These are phyloP conservation scores for Malus hybrid DNA, from an alignment of 331 rosid species.

Conservation along the genomic window DNA sequence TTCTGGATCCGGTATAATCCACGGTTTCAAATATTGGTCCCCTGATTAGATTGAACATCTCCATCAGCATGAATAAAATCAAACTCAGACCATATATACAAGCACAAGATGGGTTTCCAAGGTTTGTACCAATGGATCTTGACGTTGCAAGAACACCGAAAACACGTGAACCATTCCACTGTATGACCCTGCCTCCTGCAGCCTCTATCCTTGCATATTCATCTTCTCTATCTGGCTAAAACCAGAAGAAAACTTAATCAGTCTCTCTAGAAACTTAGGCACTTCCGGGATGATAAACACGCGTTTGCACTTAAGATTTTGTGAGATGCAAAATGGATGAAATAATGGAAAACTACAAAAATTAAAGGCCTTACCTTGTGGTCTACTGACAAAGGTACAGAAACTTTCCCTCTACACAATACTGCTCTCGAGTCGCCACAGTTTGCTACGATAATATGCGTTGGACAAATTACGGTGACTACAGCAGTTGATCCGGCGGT, in stretches of 20 bases:
- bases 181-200: constrained; percentile 67
- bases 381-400: constrained; percentile 59
- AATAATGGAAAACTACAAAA: background rate
- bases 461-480: constrained; percentile 46
- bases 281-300: too few species aligned
- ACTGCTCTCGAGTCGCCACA: constrained; percentile 81
- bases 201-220: constrained; percentile 70
- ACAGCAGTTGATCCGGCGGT: constrained; percentile 79
- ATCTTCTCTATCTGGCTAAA: constrained; percentile 76
- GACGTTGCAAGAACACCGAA: constrained; percentile 83
- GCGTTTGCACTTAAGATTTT: too few species aligned
- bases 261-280: background rate
- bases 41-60: constrained; percentile 29
- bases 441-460: constrained; percentile 53
- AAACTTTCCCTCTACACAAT: constrained; percentile 58
- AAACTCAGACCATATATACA: background rate
- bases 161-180: constrained; percentile 66
- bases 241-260: constrained; percentile 1
- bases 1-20: constrained; percentile 76
- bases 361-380: constrained; percentile 50
- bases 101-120: background rate
- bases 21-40: constrained; percentile 71
- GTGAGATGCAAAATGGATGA: too few species aligned
- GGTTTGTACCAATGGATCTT: constrained; percentile 63
- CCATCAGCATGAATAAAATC: background rate